Conservation (phyloP, 306 rosid species). For the Ormosia semicastrata region DNA sequence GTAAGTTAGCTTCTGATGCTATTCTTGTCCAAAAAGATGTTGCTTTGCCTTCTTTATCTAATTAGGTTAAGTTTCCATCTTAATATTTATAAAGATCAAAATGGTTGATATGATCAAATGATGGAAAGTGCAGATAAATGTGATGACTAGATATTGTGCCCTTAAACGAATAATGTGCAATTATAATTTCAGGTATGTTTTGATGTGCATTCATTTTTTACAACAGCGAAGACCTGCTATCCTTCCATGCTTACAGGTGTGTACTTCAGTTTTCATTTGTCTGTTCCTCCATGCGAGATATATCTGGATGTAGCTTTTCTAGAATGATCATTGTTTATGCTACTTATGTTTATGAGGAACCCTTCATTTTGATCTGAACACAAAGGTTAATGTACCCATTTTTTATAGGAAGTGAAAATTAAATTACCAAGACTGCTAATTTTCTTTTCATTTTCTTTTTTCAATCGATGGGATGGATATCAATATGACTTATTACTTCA, state of each 20-base stretch:
- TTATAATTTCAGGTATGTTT: constrained; percentile 81
- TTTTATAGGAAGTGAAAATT: background rate
- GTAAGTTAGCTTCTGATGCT: constrained; percentile 57
- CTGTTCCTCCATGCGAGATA: background rate
- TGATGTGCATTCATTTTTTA: constrained; percentile 95
- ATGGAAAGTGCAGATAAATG: constrained; percentile 3
- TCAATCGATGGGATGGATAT: background rate
- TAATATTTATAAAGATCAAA: background rate
- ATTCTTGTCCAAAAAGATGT: background rate
- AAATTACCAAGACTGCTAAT: background rate
- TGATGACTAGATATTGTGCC: background rate
- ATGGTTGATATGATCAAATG: background rate
- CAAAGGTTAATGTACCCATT: background rate
- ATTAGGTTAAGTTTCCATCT: background rate
- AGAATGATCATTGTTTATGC: background rate
- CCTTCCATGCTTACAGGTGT: constrained; percentile 98
- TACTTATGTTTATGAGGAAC: background rate
- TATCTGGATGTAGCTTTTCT: background rate
- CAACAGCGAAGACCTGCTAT: constrained; percentile 84
- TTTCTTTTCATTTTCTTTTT: background rate
- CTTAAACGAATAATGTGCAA: background rate
- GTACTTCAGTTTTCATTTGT: background rate
- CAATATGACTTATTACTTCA: background rate
- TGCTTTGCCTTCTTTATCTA: background rate
- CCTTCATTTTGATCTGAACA: constrained; percentile 4